A percentile compares a stretch with the other conserved stretches of the same genome.
Conservation (phyloP, 2,329 filamentous ascomycete genomes). For the Knufia petricola region DNA sequence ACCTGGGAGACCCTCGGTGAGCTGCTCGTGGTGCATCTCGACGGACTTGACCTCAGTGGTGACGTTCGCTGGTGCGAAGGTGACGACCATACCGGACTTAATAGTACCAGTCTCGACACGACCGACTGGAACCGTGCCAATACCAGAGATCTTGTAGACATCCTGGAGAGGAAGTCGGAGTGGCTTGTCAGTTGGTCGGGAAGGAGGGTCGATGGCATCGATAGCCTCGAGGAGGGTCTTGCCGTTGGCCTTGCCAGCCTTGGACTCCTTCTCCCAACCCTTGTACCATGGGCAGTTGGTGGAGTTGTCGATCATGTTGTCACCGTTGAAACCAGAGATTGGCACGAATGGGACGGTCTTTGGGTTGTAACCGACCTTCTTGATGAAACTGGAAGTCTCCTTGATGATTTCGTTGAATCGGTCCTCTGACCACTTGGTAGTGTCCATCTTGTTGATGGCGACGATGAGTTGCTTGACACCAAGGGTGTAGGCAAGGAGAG, state of each 20-base stretch:
- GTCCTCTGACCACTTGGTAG: constrained; percentile 91
- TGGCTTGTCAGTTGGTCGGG: constrained; percentile 95
- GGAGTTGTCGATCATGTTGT: constrained; percentile 95
- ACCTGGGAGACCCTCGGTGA: constrained; percentile 85
- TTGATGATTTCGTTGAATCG: constrained; percentile 99
- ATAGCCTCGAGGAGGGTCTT: constrained; percentile 99
- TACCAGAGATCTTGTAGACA: constrained; percentile 99
- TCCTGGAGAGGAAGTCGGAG: constrained; percentile 99
- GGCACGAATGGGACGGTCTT: constrained; percentile 97
- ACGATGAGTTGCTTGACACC: constrained; percentile 99
- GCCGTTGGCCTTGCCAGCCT: constrained; percentile 72
- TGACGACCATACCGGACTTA: constrained; percentile 76
- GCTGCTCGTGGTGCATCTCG: constrained; percentile 99
- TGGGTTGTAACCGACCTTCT: constrained; percentile 99
- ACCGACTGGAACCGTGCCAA: constrained; percentile 98
- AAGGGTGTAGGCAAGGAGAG: constrained; percentile 98
- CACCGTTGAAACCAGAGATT: constrained; percentile 99
- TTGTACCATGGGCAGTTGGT: constrained; percentile 99
- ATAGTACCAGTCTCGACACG: constrained; percentile 99
- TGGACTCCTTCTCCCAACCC: constrained; percentile 99
- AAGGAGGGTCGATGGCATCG: constrained; percentile 84
- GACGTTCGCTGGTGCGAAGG: constrained; percentile 96
- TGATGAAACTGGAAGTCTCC: constrained; percentile 99
- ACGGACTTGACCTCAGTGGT: constrained; percentile 99
- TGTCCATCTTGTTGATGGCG: constrained; percentile 99